A percentile compares a stretch with the other conserved stretches of the same genome.
Conservation (phyloP, 805 yeast species). For the Cyberlindnera meyerae region DNA sequence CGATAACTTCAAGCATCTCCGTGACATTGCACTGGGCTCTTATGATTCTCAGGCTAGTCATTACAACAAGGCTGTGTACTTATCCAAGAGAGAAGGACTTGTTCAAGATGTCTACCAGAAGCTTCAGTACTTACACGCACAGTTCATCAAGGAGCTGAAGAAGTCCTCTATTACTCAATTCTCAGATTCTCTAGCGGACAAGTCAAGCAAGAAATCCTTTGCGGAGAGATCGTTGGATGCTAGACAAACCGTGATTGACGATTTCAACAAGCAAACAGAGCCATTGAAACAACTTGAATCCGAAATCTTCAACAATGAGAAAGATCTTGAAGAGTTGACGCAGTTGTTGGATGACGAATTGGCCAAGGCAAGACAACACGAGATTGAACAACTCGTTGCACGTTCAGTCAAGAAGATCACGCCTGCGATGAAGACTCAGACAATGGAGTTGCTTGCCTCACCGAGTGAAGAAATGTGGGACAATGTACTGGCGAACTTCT, state of each 20-base stretch:
- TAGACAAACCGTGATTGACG: slow-evolving; percentile 22
- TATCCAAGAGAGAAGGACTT: slow-evolving; percentile 52
- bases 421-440: slow-evolving; percentile 44
- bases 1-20: slow-evolving; percentile 36
- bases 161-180: slow-evolving; percentile 31
- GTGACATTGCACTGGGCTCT: slow-evolving; percentile 40
- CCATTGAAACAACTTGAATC: slow-evolving; percentile 19
- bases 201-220: slow-evolving; percentile 29
- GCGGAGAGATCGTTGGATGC: slow-evolving; percentile 30
- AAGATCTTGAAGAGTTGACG: slow-evolving; percentile 30
- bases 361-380: slow-evolving; percentile 18
- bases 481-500: slow-evolving; percentile 41
- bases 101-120: slow-evolving; percentile 41
- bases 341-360: slow-evolving; percentile 27
- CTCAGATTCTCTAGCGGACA: slow-evolving; percentile 21
- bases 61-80: slow-evolving; percentile 63
- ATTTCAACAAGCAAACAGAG: slow-evolving; percentile 13
- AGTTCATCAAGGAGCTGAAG: slow-evolving; percentile 35
- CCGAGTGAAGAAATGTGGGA: slow-evolving; percentile 63
- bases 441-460: slow-evolving; percentile 41
- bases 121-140: slow-evolving; percentile 39
- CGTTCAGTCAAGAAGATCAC: slow-evolving; percentile 44
- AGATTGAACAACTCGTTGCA: slow-evolving; percentile 31
- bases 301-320: slow-evolving; percentile 26
- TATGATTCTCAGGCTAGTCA: slow-evolving; percentile 76